Evolutionary conservation across 257 asterid genomes (phyloP).

Genomic region (Knoxia roxburghii): DNA sequence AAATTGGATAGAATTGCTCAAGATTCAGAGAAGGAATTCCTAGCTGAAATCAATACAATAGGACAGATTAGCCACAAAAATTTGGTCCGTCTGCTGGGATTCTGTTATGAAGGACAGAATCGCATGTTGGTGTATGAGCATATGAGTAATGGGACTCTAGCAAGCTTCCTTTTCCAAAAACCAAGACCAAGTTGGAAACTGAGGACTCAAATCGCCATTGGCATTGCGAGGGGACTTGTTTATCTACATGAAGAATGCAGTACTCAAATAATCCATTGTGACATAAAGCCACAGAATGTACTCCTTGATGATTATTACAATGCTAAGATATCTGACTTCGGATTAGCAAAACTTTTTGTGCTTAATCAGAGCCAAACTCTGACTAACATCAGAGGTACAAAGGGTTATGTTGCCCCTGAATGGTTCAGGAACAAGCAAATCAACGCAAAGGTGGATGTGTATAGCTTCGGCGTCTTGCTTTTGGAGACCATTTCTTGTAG

Average conservation of each 20-base stretch:
- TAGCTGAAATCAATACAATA: constrained; percentile 44
- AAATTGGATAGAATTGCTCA: constrained; percentile 34
- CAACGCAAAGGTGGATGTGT: constrained; percentile 45
- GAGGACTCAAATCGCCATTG: constrained; percentile 42
- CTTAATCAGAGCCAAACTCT: constrained; percentile 37
- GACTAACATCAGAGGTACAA: constrained; percentile 46
- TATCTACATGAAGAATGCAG: constrained; percentile 51
- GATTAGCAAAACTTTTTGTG: constrained; percentile 47
- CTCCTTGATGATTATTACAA: constrained; percentile 40
- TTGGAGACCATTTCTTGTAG: constrained; percentile 44
- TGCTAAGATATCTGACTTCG: constrained; percentile 53
- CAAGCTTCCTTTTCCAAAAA: constrained; percentile 32
- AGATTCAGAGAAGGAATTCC: constrained; percentile 59
- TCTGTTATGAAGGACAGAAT: constrained; percentile 18
- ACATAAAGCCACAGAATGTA: constrained; percentile 59
- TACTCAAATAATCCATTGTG: constrained; percentile 49
- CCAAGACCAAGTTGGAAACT: constrained; percentile 41
- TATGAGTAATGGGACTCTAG: constrained; percentile 20
- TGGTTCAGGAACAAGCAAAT: constrained; percentile 49
- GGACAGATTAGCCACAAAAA: constrained; percentile 67
- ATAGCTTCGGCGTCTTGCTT: constrained; percentile 52
- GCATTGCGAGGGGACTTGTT: constrained; percentile 41
- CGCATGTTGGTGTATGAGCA: constrained; percentile 28
- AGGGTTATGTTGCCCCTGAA: constrained; percentile 62
- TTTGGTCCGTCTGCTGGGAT: constrained; percentile 42